Evolutionary conservation across 345 rosid species (phyloP).

Genomic region (Corymbia maculata): DNA sequence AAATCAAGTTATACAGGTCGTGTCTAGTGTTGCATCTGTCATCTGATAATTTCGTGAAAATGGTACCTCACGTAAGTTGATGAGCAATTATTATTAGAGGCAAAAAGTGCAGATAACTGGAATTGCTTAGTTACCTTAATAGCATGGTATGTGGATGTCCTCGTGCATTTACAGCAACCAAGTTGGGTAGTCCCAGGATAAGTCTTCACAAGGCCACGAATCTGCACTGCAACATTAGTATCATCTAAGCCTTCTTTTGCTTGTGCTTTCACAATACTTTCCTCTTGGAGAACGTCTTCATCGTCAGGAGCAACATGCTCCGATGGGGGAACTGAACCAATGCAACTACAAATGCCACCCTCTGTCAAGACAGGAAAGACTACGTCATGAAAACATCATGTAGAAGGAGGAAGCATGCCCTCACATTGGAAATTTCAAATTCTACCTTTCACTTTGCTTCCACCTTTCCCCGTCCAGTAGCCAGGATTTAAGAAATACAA

Average conservation of each 20-base stretch:
- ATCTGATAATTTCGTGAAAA: not conserved
- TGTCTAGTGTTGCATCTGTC: not conserved
- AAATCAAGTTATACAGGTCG: not conserved
- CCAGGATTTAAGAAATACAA: constrained; percentile 77
- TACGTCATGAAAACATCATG: not conserved
- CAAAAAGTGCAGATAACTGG: not conserved
- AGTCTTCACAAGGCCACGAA: constrained; percentile 75
- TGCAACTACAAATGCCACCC: constrained; percentile 82
- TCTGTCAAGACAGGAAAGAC: constrained; percentile 28
- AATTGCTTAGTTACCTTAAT: constrained; percentile 36
- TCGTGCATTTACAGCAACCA: constrained; percentile 67
- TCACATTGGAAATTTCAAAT: not conserved
- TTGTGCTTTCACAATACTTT: constrained; percentile 54
- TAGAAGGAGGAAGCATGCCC: not conserved
- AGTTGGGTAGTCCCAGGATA: constrained; percentile 59
- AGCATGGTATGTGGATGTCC: constrained; percentile 79
- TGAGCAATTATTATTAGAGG: not conserved
- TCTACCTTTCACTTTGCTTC: constrained; percentile 63
- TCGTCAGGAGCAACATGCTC: constrained; percentile 67
- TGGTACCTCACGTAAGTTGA: not conserved
- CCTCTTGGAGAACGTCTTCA: constrained; percentile 91
- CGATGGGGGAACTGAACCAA: constrained; percentile 38
- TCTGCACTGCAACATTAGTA: constrained; percentile 71
- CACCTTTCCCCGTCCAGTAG: constrained; percentile 93
- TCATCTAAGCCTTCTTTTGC: constrained; percentile 36